Evolutionary conservation across 345 rosid genomes (phyloP).

Genomic region (Balakata baccata): DNA sequence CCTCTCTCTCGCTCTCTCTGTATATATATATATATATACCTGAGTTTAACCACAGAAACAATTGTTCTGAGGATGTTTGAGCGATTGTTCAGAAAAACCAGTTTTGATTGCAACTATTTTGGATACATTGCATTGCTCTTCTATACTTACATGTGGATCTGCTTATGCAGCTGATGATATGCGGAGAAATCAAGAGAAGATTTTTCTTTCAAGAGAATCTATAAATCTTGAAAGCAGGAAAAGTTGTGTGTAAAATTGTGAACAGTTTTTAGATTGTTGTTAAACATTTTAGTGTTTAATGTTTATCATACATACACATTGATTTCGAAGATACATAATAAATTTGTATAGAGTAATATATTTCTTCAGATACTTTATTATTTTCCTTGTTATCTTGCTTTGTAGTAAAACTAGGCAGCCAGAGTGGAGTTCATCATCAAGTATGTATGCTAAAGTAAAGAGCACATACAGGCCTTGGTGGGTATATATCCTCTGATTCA

Average conservation of each 20-base stretch:
- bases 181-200: not conserved
- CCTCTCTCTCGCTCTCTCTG: no score
- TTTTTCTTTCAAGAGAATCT: not conserved
- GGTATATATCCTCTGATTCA: no score
- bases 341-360: slow-evolving; percentile 9
- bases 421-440: no score
- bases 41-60: not conserved
- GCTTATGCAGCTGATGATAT: not conserved
- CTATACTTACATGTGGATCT: not conserved
- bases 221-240: not conserved
- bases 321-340: not conserved
- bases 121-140: not conserved
- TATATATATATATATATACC: not conserved
- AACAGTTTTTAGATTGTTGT: slow-evolving; percentile 8
- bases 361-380: not conserved
- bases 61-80: not conserved
- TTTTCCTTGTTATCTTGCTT: not conserved
- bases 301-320: slow-evolving; percentile 2
- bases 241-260: not conserved
- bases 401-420: no score
- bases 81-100: not conserved
- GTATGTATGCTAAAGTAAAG: no score
- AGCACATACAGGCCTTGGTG: no score
- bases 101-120: not conserved
- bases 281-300: not conserved